A percentile compares a stretch with the other conserved stretches of the same genome.
phyloP scores from a whole-genome alignment of 208 protist genomes.

The Trypanosoma conorhini region DNA sequence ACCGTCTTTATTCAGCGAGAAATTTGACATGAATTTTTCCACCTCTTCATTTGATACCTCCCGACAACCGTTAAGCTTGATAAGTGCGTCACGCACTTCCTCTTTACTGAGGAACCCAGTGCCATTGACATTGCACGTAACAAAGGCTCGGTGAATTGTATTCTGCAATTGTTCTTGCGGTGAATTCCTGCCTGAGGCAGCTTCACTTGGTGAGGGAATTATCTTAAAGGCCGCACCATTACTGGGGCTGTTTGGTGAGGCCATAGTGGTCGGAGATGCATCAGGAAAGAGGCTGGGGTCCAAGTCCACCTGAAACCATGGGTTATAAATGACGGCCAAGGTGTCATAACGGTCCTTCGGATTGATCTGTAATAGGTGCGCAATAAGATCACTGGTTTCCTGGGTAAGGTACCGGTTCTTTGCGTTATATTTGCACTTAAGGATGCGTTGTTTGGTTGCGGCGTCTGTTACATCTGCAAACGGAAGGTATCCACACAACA shows the following conservation, averaged over 20 bases:
- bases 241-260: constrained; percentile 36
- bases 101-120: constrained; percentile 75
- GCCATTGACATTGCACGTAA: constrained; percentile 72
- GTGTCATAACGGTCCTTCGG: constrained; percentile 67
- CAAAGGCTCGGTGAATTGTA: constrained; percentile 77
- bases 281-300: constrained; percentile 66
- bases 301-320: constrained; percentile 83
- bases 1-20: constrained; percentile 66
- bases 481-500: constrained; percentile 97
- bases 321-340: constrained; percentile 71
- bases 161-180: constrained; percentile 40
- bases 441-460: constrained; percentile 85
- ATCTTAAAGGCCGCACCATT: constrained; percentile 66
- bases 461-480: constrained; percentile 92
- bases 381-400: constrained; percentile 74
- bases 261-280: constrained; percentile 7
- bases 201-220: constrained; percentile 48
- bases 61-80: constrained; percentile 79
- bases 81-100: constrained; percentile 88
- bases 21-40: constrained; percentile 78
- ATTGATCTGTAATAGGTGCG: constrained; percentile 66
- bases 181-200: constrained; percentile 27
- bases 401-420: constrained; percentile 76
- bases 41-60: constrained; percentile 74
- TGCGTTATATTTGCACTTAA: constrained; percentile 84